These are phyloP conservation scores for Fusarium phyllophilum DNA, from an alignment of 2,329 filamentous ascomycete species.

Conservation along the genomic window DNA sequence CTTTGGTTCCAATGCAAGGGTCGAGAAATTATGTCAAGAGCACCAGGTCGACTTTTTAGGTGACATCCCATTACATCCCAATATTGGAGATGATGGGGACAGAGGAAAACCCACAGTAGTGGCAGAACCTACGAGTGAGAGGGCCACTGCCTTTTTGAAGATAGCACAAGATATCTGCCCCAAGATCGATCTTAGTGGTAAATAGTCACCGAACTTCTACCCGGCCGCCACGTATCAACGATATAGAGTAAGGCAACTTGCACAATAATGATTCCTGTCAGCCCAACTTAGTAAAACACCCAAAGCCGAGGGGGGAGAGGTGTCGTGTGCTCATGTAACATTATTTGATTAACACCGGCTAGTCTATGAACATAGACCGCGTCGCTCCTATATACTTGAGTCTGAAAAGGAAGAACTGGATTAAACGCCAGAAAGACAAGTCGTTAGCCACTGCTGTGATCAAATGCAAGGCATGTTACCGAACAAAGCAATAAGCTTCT, in stretches of 20 bases:
- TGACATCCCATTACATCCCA: slow-evolving; percentile 87
- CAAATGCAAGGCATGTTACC: slow-evolving; percentile 50
- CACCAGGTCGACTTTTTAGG: slow-evolving; percentile 83
- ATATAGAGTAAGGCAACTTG: neutral
- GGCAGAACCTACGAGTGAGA: slow-evolving; percentile 79
- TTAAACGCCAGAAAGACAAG: slow-evolving; percentile 41
- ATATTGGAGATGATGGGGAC: slow-evolving; percentile 89
- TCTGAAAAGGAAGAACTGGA: slow-evolving; percentile 34
- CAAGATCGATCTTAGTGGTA: slow-evolving; percentile 53
- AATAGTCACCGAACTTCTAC: neutral
- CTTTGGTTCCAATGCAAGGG: slow-evolving; percentile 75
- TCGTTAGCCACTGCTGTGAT: slow-evolving; percentile 57
- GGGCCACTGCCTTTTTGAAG: slow-evolving; percentile 75
- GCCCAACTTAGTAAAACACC: slow-evolving; percentile 34
- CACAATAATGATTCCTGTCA: slow-evolving; percentile 19
- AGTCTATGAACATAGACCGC: slow-evolving; percentile 9
- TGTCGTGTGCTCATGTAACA: slow-evolving; percentile 14
- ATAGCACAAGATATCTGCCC: slow-evolving; percentile 69
- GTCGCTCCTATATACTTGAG: slow-evolving; percentile 39
- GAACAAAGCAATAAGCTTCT: slow-evolving; percentile 45
- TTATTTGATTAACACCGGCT: slow-evolving; percentile 38
- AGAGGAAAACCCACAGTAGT: slow-evolving; percentile 90
- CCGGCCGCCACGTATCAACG: neutral
- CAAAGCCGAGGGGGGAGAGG: slow-evolving; percentile 5
- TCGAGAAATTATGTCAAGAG: slow-evolving; percentile 74